A percentile compares a stretch with the other conserved stretches of the same genome.
These are phyloP conservation scores for Tetraselmis chui DNA, from an alignment of 139 green algal genomes.

Conservation along the genomic window DNA sequence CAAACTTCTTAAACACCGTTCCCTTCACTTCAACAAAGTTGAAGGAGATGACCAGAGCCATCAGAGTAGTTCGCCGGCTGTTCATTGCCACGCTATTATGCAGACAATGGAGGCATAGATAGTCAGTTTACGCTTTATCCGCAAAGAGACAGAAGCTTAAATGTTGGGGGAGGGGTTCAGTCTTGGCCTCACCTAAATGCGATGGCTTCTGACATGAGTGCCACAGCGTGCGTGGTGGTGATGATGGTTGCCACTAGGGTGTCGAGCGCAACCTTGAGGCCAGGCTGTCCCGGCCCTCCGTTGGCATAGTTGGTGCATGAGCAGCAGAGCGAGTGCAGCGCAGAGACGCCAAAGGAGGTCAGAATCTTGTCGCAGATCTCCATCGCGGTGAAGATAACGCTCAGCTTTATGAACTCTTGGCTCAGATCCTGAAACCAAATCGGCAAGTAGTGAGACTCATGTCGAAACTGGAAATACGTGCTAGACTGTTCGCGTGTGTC, in stretches of 20 bases:
- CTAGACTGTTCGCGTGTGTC: no score
- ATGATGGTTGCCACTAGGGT: constrained; percentile 38
- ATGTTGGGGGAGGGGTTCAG: no score
- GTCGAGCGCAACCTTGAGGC: constrained; percentile 29
- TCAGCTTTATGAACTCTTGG: constrained; percentile 86
- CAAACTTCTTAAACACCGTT: constrained; percentile 66
- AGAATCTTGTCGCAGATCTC: constrained; percentile 88
- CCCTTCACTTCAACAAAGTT: constrained; percentile 92
- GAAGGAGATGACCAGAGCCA: constrained; percentile 78
- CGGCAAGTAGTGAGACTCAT: no score
- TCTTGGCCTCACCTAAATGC: constrained; percentile 14
- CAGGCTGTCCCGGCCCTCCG: not conserved
- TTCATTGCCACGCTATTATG: constrained; percentile 81
- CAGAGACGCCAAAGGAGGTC: constrained; percentile 75
- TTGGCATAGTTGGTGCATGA: constrained; percentile 54
- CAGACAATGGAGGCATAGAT: no score
- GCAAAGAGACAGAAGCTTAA: no score
- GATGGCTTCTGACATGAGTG: constrained; percentile 58
- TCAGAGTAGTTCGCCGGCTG: constrained; percentile 58
- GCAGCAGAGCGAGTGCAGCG: constrained; percentile 66
- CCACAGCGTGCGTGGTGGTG: constrained; percentile 43
- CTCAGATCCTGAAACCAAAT: constrained; percentile 39
- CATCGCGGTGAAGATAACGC: constrained; percentile 69
- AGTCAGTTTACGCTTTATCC: no score
- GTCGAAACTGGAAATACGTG: no score